Evolutionary conservation across 176 grass and related monocot genomes (phyloP).

Genomic region (Triticum monococcum): DNA sequence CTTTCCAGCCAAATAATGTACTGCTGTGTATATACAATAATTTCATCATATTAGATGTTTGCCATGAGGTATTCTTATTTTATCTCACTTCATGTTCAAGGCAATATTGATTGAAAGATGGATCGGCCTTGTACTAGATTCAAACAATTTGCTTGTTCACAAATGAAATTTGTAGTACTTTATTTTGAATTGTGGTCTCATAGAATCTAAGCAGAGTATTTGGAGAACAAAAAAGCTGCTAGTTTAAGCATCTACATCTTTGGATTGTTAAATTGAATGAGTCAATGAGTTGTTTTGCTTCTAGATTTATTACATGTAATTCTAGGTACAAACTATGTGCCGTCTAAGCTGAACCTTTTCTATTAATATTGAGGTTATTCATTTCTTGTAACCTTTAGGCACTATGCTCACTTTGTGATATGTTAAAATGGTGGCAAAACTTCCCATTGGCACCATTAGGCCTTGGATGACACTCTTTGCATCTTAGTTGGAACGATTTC

Average conservation of each 20-base stretch:
- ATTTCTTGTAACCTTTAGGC: neutral
- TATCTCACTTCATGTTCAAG: neutral
- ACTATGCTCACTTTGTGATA: neutral
- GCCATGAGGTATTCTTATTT: neutral
- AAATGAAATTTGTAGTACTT: constrained; percentile 8
- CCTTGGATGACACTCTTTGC: neutral
- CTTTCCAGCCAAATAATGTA: neutral
- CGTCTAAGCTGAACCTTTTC: neutral
- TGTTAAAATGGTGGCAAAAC: neutral
- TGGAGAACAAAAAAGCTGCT: neutral
- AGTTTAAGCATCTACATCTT: neutral
- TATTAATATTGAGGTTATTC: neutral
- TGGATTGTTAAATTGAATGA: neutral
- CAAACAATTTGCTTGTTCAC: neutral
- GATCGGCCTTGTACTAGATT: neutral
- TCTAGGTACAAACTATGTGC: neutral
- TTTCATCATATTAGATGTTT: constrained; percentile 12
- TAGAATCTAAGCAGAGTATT: neutral
- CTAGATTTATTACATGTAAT: neutral
- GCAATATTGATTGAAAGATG: neutral
- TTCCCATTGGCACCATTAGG: neutral
- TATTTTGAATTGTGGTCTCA: neutral
- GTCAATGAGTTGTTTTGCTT: neutral
- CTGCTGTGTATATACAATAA: neutral
- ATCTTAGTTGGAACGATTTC: neutral